Conservation (phyloP, 1,139 yeast genomes). For the Yamadazyma dendronema region DNA sequence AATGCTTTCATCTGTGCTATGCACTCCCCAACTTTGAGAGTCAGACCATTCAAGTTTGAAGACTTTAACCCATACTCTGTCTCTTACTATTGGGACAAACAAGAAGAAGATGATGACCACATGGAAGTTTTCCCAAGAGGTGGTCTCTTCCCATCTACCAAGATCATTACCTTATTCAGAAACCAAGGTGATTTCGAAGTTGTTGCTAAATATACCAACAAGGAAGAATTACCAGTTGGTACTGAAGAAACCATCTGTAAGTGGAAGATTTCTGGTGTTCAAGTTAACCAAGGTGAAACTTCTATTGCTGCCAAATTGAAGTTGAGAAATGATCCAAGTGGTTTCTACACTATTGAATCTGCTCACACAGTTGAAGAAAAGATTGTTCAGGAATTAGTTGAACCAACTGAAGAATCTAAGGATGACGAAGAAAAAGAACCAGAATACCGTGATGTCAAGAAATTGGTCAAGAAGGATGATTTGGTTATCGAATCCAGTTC, state of each 20-base stretch:
- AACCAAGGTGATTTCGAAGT: constrained; percentile 76
- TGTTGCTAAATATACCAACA: constrained; percentile 82
- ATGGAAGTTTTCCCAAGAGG: constrained; percentile 97
- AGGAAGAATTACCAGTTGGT: constrained; percentile 70
- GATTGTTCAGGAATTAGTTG: constrained; percentile 78
- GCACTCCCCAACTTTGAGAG: constrained; percentile 98
- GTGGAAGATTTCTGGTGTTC: constrained; percentile 87
- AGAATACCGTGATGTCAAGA: constrained; percentile 86
- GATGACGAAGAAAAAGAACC: constrained; percentile 61
- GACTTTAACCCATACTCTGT: constrained; percentile 91
- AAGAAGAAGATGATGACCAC: constrained; percentile 87
- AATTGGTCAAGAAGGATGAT: constrained; percentile 88
- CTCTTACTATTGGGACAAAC: constrained; percentile 93
- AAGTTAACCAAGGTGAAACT: constrained; percentile 70
- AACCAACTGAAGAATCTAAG: constrained; percentile 53
- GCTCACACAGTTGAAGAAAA: constrained; percentile 95
- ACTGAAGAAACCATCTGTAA: constrained; percentile 68
- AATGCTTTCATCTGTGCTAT: constrained; percentile 98
- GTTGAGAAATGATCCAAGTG: constrained; percentile 96
- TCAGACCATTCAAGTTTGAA: constrained; percentile 97
- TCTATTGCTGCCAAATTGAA: constrained; percentile 87
- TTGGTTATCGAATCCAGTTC: constrained; percentile 52
- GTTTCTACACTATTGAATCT: constrained; percentile 88
- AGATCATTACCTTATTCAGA: constrained; percentile 92
- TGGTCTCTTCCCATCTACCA: constrained; percentile 90